Percentiles rank a stretch among this genome's conserved stretches.
phyloP scores from a whole-genome alignment of 2,329 filamentous ascomycete genomes.

The Madurella mycetomatis region DNA sequence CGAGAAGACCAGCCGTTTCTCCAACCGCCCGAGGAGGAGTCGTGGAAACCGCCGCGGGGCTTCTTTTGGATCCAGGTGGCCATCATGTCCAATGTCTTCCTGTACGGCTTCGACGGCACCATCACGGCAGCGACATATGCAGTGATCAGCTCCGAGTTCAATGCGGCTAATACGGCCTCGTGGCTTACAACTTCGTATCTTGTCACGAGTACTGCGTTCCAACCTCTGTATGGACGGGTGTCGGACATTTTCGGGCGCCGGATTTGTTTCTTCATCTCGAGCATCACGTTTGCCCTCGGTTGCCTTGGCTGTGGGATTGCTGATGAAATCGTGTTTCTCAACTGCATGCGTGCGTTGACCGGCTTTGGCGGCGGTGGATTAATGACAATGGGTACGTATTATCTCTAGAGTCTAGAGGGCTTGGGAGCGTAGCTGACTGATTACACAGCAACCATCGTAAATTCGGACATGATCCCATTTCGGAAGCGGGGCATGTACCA shows the following conservation, averaged over 20 bases:
- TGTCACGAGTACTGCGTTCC: constrained; percentile 66
- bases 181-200: constrained; percentile 73
- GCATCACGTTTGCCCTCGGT: constrained; percentile 56
- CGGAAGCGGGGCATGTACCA: constrained; percentile 54
- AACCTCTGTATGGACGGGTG: constrained; percentile 66
- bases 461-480: constrained; percentile 61
- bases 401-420: constrained; percentile 8
- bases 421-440: background rate
- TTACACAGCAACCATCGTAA: constrained; percentile 50
- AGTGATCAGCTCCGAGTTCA: constrained; percentile 70
- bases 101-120: constrained; percentile 66
- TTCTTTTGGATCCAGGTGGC: constrained; percentile 57
- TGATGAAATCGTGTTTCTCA: constrained; percentile 53
- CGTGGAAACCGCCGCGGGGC: constrained; percentile 20
- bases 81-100: constrained; percentile 61
- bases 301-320: constrained; percentile 63
- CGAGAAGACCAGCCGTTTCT: constrained; percentile 25
- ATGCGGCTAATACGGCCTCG: constrained; percentile 66
- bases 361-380: constrained; percentile 66
- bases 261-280: constrained; percentile 60
- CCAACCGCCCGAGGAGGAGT: constrained; percentile 18
- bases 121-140: constrained; percentile 70
- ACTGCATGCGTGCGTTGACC: constrained; percentile 61
- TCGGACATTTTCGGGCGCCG: constrained; percentile 66
- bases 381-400: constrained; percentile 59